Conservation (phyloP, 306 rosid species). For the Lathyrus oleraceus region DNA sequence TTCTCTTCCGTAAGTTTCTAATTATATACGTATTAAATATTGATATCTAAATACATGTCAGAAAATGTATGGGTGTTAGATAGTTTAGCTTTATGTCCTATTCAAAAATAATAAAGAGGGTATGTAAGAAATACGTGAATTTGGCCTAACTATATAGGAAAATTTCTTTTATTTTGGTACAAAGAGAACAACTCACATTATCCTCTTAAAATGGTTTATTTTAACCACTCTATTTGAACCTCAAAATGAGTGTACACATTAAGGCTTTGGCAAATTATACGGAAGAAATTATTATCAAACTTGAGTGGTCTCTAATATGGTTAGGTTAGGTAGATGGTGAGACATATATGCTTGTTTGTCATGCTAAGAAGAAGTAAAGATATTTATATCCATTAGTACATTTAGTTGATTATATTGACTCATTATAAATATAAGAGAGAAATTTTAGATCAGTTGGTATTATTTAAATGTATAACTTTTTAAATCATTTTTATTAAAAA, state of each 20-base stretch:
- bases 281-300: background rate
- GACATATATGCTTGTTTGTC: no score
- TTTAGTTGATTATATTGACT: no score
- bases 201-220: conserved; percentile 28
- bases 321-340: background rate
- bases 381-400: no score
- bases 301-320: background rate
- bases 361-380: no score
- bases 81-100: conserved; percentile 47
- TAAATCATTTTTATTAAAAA: no score
- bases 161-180: conserved; percentile 32
- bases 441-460: no score
- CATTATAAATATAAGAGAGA: no score
- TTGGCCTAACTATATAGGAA: conserved; percentile 54
- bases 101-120: conserved; percentile 45
- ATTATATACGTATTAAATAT: background rate
- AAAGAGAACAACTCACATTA: background rate
- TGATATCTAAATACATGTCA: conserved; percentile 25
- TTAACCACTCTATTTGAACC: conserved; percentile 34
- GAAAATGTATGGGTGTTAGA: conserved; percentile 17
- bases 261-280: conserved; percentile 25
- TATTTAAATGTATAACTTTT: no score
- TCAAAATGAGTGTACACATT: conserved; percentile 43
- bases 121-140: conserved; percentile 49
- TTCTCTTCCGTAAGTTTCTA: conserved; percentile 22